These are phyloP conservation scores for Annona squamosa DNA, from an alignment of 164 flowering plant genomes.

Conservation along the genomic window DNA sequence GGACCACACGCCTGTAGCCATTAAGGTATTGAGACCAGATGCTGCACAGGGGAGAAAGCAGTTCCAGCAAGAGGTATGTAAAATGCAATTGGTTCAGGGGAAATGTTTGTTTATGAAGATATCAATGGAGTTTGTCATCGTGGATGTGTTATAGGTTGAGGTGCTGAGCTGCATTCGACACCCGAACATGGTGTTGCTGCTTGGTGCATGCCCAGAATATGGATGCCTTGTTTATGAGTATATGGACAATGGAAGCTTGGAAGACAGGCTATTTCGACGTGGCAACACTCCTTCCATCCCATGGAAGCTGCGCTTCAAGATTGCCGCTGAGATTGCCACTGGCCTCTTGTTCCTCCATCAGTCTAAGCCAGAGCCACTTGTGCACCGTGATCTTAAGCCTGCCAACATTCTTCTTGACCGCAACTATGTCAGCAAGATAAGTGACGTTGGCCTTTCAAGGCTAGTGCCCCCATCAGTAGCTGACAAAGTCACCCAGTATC, in stretches of 20 bases:
- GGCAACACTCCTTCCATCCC: slow-evolving; percentile 43
- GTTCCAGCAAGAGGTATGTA: slow-evolving; percentile 65
- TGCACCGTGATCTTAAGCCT: slow-evolving; percentile 74
- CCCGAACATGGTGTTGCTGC: slow-evolving; percentile 71
- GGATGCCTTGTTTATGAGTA: slow-evolving; percentile 74
- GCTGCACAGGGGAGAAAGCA: slow-evolving; percentile 72
- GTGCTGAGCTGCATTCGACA: slow-evolving; percentile 69
- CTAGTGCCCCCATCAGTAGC: slow-evolving; percentile 65
- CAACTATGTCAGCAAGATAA: slow-evolving; percentile 60
- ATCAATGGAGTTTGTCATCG: not conserved
- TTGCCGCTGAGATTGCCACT: slow-evolving; percentile 63
- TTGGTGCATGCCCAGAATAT: slow-evolving; percentile 74
- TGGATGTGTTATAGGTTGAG: slow-evolving; percentile 44
- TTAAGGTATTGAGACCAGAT: slow-evolving; percentile 65
- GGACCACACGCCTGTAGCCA: slow-evolving; percentile 70
- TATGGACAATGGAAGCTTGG: slow-evolving; percentile 69
- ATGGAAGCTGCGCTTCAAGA: slow-evolving; percentile 49
- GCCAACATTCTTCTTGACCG: slow-evolving; percentile 68
- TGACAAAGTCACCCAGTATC: slow-evolving; percentile 60
- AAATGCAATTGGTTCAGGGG: not conserved
- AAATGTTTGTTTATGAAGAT: not conserved
- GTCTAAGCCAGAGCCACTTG: slow-evolving; percentile 77
- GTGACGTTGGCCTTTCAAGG: slow-evolving; percentile 72
- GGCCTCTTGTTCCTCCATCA: slow-evolving; percentile 74
- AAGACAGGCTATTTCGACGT: slow-evolving; percentile 53